Evolutionary conservation across 2,329 filamentous ascomycete genomes (phyloP).

Genomic region (Fusarium aywerte): DNA sequence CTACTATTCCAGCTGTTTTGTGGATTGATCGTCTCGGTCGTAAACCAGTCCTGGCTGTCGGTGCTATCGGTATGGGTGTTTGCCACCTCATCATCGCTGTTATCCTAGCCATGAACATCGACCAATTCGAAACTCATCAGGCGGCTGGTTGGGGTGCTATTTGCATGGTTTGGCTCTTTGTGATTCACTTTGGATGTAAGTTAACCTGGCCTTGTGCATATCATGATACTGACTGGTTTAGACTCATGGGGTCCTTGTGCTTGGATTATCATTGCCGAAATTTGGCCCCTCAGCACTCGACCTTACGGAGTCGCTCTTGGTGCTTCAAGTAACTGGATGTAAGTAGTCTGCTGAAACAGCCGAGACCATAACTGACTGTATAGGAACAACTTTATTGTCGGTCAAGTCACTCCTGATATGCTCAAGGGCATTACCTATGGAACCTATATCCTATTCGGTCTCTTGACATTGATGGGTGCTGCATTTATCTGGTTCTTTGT

Average conservation of each 20-base stretch:
- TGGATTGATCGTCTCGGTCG: conserved; percentile 73
- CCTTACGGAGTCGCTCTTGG: conserved; percentile 78
- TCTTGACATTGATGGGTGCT: conserved; percentile 71
- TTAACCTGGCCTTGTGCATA: rapidly evolving
- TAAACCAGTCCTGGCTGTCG: conserved; percentile 69
- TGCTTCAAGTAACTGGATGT: conserved; percentile 72
- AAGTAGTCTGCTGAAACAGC: not conserved
- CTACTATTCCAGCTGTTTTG: conserved; percentile 73
- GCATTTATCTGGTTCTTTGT: conserved; percentile 72
- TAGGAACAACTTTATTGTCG: conserved; percentile 70
- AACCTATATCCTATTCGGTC: conserved; percentile 77
- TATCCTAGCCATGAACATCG: conserved; percentile 72
- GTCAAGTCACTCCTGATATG: conserved; percentile 76
- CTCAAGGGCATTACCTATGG: conserved; percentile 72
- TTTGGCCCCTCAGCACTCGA: conserved; percentile 76
- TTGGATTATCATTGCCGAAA: conserved; percentile 80
- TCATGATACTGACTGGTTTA: not conserved
- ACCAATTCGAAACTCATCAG: conserved; percentile 64
- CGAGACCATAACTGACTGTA: not conserved
- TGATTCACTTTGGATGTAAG: conserved; percentile 74
- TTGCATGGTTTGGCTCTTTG: conserved; percentile 78
- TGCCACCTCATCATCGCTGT: conserved; percentile 78
- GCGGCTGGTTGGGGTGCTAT: conserved; percentile 77
- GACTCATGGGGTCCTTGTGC: conserved; percentile 78
- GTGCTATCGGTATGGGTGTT: conserved; percentile 74